Percentiles rank a stretch among this genome's conserved stretches.
Conservation (phyloP, 2,329 filamentous ascomycete genomes). For the Exophiala sideris region DNA sequence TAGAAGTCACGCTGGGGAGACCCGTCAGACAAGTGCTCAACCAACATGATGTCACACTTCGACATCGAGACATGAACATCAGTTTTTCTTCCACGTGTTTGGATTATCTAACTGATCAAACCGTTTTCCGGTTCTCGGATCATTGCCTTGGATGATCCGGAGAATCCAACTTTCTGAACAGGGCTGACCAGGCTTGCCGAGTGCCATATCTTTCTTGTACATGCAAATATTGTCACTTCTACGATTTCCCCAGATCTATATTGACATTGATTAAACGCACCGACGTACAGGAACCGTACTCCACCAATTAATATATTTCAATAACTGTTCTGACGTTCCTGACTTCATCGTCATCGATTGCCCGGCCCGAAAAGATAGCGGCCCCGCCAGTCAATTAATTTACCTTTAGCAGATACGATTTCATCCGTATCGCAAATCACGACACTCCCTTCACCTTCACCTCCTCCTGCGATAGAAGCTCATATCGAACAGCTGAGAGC, state of each 20-base stretch:
- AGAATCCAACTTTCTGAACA: background rate
- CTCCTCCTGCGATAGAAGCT: background rate
- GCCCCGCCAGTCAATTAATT: constrained; percentile 2
- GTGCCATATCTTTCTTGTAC: too few relatives aligned
- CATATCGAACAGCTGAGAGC: background rate
- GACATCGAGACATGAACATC: too few relatives aligned
- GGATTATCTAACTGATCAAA: too few relatives aligned
- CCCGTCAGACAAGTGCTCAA: too few relatives aligned
- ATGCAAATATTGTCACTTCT: too few relatives aligned
- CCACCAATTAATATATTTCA: background rate
- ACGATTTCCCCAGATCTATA: too few relatives aligned
- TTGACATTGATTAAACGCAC: background rate
- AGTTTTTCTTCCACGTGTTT: too few relatives aligned
- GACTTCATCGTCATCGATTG: constrained; percentile 6
- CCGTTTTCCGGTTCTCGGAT: too few relatives aligned
- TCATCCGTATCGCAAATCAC: constrained; percentile 6
- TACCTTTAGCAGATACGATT: background rate
- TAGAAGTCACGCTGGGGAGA: too few relatives aligned
- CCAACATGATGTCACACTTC: too few relatives aligned
- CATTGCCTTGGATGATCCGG: too few relatives aligned
- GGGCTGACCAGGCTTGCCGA: background rate
- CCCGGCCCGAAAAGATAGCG: constrained; percentile 4
- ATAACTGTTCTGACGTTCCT: background rate
- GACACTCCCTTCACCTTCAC: background rate
- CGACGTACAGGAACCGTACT: background rate